phyloP scores from a whole-genome alignment of 2,329 filamentous ascomycete species.

The Bipolaris sorokiniana region DNA sequence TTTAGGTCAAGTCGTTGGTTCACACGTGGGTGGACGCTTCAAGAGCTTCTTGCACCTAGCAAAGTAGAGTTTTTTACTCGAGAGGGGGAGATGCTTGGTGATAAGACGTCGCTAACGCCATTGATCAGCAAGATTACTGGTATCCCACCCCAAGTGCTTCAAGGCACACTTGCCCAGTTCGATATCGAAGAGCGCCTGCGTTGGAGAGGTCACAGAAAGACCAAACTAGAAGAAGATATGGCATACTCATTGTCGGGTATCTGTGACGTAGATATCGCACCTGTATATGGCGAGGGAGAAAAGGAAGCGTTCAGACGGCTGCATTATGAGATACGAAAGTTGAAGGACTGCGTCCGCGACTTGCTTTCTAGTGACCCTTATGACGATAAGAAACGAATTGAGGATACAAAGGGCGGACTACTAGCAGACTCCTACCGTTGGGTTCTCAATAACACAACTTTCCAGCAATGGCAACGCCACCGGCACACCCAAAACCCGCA shows the following conservation, averaged over 20 bases:
- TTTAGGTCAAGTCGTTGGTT: background rate
- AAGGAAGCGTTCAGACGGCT: background rate
- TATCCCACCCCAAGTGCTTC: no score
- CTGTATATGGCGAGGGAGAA: background rate
- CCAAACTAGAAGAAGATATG: background rate
- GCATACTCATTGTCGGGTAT: background rate
- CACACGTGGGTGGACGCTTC: no score
- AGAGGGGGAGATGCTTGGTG: background rate
- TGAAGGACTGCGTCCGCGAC: no score
- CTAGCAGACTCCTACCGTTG: background rate
- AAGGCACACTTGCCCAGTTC: background rate
- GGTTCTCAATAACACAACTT: slow-evolving; percentile 8
- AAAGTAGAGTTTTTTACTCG: background rate
- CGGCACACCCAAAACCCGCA: background rate
- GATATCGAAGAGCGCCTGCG: background rate
- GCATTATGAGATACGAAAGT: background rate
- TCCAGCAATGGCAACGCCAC: slow-evolving; percentile 6
- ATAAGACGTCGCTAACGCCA: background rate
- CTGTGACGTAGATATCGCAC: background rate
- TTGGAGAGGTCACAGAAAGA: background rate
- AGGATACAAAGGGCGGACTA: no score
- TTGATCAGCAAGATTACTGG: background rate
- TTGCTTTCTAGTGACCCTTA: no score
- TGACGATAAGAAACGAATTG: no score
- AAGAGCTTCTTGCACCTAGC: background rate